Evolutionary conservation across 2,329 filamentous ascomycete species (phyloP).

Genomic region (Sarocladium strictum): DNA sequence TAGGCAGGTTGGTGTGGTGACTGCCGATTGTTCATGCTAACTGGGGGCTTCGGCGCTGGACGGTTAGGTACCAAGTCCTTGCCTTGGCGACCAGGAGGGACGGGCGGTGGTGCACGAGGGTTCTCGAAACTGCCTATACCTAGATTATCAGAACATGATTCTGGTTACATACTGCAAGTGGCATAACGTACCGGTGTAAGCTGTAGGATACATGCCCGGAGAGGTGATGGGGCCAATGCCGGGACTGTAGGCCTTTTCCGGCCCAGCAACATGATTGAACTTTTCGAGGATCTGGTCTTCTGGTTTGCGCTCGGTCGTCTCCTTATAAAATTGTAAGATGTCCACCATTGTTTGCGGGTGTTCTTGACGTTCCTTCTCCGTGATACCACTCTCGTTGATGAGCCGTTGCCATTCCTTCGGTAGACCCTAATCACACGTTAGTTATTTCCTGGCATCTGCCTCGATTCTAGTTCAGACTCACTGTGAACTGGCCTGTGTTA

Average conservation of each 20-base stretch:
- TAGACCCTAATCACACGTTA: constrained; percentile 58
- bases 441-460: not conserved
- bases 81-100: constrained; percentile 50
- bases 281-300: constrained; percentile 94
- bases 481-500: constrained; percentile 91
- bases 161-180: constrained; percentile 50
- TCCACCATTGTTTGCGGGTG: constrained; percentile 94
- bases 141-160: not conserved
- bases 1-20: constrained; percentile 45
- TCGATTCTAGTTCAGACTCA: constrained; percentile 40
- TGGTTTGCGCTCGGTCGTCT: constrained; percentile 72
- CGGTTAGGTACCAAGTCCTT: constrained; percentile 68
- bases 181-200: constrained; percentile 52
- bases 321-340: constrained; percentile 95
- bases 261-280: constrained; percentile 77
- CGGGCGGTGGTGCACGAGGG: constrained; percentile 84
- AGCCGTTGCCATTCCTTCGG: constrained; percentile 97
- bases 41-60: constrained; percentile 82
- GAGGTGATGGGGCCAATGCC: constrained; percentile 42
- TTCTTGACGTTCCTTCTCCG: constrained; percentile 90
- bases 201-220: constrained; percentile 48
- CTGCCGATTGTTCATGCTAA: constrained; percentile 48
- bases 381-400: constrained; percentile 91
- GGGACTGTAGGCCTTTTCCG: constrained; percentile 31
- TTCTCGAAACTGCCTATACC: constrained; percentile 87